phyloP scores from a whole-genome alignment of 495 filamentous ascomycete genomes.

The Penicillium egyptiacum region DNA sequence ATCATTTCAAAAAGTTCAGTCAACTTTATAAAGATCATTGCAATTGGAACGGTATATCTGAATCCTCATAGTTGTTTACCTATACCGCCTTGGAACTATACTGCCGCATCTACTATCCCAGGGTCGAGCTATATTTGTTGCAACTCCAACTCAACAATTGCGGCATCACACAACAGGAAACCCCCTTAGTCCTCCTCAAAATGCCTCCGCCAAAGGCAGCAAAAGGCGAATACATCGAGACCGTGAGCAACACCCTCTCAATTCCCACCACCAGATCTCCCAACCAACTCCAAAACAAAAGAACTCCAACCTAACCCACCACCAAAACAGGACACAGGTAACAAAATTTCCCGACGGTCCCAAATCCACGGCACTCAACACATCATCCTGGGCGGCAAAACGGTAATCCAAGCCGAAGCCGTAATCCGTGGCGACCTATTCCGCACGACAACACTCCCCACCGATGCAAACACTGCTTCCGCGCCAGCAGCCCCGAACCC shows the following conservation, averaged over 20 bases:
- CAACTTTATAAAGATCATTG: background rate
- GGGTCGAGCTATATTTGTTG: conserved; percentile 2
- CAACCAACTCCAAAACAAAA: conserved; percentile 3
- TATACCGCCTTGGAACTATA: conserved; percentile 6
- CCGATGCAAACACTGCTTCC: conserved; percentile 10
- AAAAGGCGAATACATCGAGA: conserved; percentile 94
- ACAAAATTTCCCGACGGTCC: conserved; percentile 92
- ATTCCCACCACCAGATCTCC: background rate
- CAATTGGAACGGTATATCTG: background rate
- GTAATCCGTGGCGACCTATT: conserved; percentile 90
- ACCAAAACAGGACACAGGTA: conserved; percentile 79
- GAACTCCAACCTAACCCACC: conserved; percentile 7
- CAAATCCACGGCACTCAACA: conserved; percentile 92
- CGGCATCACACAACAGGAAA: background rate
- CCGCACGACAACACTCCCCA: conserved; percentile 41
- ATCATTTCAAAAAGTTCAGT: too few relatives aligned
- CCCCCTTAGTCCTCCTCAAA: conserved; percentile 5
- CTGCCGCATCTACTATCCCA: conserved; percentile 4
- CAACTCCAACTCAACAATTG: background rate
- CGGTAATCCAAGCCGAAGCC: conserved; percentile 87
- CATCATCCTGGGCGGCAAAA: conserved; percentile 95
- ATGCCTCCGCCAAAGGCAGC: conserved; percentile 71
- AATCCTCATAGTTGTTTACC: background rate
- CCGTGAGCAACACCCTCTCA: conserved; percentile 53
- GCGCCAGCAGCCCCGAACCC: conserved; percentile 18